Evolutionary conservation across 2,329 filamentous ascomycete genomes (phyloP).

Genomic region (Pseudocercospora fijiensis): DNA sequence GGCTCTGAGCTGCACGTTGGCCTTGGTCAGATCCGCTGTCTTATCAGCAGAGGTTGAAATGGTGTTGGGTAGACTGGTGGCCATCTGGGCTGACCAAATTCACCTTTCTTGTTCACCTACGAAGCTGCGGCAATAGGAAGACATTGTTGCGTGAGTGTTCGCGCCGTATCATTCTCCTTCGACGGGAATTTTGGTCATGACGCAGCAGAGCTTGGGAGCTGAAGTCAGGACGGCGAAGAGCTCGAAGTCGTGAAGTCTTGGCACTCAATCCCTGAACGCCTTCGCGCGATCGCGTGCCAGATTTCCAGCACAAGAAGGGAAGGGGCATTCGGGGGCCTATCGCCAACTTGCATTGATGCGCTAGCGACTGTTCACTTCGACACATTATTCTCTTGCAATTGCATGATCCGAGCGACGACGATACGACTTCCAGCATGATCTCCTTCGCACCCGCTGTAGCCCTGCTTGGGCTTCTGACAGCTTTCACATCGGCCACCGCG

Average conservation of each 20-base stretch:
- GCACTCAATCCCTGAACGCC: conserved; percentile 1
- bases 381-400: not conserved
- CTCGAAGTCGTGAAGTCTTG: not conserved
- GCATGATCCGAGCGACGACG: not conserved
- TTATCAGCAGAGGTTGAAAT: not conserved
- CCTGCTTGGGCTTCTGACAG: conserved; percentile 63
- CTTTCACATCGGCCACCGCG: conserved; percentile 77
- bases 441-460: conserved; percentile 30
- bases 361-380: not conserved
- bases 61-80: not conserved
- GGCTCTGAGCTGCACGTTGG: not conserved
- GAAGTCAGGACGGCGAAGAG: not conserved
- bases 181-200: not conserved
- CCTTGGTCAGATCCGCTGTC: not conserved
- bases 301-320: conserved; percentile 2
- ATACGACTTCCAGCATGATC: conserved; percentile 28
- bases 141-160: not conserved
- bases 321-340: conserved; percentile 2
- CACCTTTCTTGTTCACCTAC: not conserved
- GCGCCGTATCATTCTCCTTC: not conserved
- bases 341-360: not conserved
- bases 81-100: not conserved
- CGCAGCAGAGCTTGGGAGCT: not conserved
- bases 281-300: conserved; percentile 1
- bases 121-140: not conserved